Conservation (phyloP, 177 flowering plant species). For the Vitis hybrid region DNA sequence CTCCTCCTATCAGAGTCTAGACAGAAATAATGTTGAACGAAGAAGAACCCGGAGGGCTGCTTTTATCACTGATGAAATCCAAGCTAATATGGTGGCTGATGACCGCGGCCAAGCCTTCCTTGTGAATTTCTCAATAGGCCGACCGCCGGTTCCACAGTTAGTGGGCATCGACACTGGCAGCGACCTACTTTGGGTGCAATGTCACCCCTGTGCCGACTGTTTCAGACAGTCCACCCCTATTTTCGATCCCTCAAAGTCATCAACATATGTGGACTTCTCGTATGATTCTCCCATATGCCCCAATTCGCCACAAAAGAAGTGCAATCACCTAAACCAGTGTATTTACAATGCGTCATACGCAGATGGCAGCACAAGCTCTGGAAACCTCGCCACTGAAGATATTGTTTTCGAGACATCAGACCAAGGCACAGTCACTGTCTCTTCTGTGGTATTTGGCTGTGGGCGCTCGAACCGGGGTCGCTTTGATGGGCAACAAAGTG, state of each 20-base stretch:
- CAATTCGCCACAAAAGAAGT: not conserved
- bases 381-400: conserved; percentile 22
- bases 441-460: conserved; percentile 30
- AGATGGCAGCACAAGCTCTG: conserved; percentile 3
- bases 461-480: conserved; percentile 6
- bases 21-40: not conserved
- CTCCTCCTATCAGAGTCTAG: conserved; percentile 8
- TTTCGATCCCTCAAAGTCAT: conserved; percentile 27
- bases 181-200: conserved; percentile 18
- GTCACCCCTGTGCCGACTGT: conserved; percentile 12
- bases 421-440: not conserved
- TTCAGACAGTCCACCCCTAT: not conserved
- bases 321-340: conserved; percentile 15
- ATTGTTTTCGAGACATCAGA: conserved; percentile 24
- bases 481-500: not conserved
- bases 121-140: conserved; percentile 15
- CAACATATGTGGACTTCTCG: conserved; percentile 12
- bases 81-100: not conserved
- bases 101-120: not conserved
- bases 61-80: not conserved
- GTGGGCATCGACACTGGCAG: conserved; percentile 20
- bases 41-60: not conserved
- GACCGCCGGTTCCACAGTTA: conserved; percentile 13
- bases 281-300: conserved; percentile 16
- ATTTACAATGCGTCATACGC: conserved; percentile 7